Conservation (phyloP, 2,329 filamentous ascomycete genomes). For the Beauveria scarabaeidicola region DNA sequence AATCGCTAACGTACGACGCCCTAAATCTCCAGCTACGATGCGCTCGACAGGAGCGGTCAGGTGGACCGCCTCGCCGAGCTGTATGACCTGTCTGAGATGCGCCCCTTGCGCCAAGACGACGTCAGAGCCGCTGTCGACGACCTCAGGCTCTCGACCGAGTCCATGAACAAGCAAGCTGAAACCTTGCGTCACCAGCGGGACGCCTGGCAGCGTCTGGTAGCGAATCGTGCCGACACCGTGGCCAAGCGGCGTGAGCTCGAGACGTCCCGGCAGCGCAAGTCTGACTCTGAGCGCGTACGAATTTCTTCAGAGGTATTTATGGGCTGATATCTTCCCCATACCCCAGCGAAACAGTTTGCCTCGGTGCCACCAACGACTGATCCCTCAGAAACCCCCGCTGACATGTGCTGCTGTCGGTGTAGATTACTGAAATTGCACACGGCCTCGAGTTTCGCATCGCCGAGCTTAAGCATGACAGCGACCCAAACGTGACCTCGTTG, state of each 20-base stretch:
- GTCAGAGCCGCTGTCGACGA: slow-evolving; percentile 53
- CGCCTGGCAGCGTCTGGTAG: slow-evolving; percentile 45
- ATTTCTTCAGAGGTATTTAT: slow-evolving; percentile 31
- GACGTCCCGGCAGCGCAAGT: slow-evolving; percentile 19
- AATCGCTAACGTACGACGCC: slow-evolving; percentile 11
- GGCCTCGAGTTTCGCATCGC: slow-evolving; percentile 36
- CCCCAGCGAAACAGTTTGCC: background rate
- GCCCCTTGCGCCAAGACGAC: slow-evolving; percentile 50
- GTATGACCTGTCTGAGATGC: slow-evolving; percentile 38
- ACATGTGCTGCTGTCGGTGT: background rate
- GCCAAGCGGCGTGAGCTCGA: slow-evolving; percentile 23
- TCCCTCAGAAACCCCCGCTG: background rate
- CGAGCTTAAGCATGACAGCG: slow-evolving; percentile 43
- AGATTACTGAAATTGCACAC: slow-evolving; percentile 42
- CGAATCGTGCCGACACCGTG: slow-evolving; percentile 27
- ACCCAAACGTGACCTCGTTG: slow-evolving; percentile 31
- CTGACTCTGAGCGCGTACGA: slow-evolving; percentile 31
- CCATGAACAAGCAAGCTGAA: slow-evolving; percentile 56
- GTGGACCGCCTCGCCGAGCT: slow-evolving; percentile 36
- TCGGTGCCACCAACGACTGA: background rate
- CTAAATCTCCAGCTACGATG: slow-evolving; percentile 36
- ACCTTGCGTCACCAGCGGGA: slow-evolving; percentile 53
- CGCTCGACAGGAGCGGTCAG: slow-evolving; percentile 39
- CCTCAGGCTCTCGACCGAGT: slow-evolving; percentile 54
- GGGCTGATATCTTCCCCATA: background rate